Conservation (phyloP, 2,329 filamentous ascomycete genomes). For the Colletotrichum magnum region DNA sequence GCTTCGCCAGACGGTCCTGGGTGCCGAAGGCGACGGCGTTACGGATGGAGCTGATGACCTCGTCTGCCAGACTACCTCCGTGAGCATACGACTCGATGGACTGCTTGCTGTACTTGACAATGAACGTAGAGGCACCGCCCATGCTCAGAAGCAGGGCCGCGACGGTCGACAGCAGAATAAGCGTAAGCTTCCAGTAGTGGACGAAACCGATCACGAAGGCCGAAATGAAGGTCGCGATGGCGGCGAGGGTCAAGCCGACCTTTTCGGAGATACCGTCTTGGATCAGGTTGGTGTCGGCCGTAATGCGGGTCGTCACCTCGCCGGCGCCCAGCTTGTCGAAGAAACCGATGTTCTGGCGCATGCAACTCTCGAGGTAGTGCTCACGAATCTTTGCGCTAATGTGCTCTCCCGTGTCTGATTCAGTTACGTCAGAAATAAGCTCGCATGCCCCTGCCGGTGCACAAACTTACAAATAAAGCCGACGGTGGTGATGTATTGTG, state of each 20-base stretch:
- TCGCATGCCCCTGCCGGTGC: not conserved
- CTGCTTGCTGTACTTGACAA: constrained; percentile 85
- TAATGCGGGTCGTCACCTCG: constrained; percentile 95
- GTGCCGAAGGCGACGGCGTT: constrained; percentile 95
- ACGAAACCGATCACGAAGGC: constrained; percentile 93
- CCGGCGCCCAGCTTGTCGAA: constrained; percentile 95
- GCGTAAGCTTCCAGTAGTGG: constrained; percentile 92
- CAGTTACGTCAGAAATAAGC: constrained; percentile 7
- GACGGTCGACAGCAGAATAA: constrained; percentile 88
- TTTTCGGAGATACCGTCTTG: constrained; percentile 96
- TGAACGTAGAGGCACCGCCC: constrained; percentile 79
- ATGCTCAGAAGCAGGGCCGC: constrained; percentile 84
- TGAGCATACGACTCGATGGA: constrained; percentile 84
- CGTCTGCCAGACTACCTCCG: constrained; percentile 91
- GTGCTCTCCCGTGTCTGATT: constrained; percentile 78
- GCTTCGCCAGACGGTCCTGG: constrained; percentile 88
- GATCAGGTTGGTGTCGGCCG: constrained; percentile 91
- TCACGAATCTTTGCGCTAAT: constrained; percentile 84
- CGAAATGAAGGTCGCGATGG: constrained; percentile 85
- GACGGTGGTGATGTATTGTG: constrained; percentile 84
- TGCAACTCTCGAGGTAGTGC: constrained; percentile 85
- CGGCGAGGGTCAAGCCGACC: constrained; percentile 81
- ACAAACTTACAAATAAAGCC: constrained; percentile 79
- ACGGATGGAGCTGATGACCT: constrained; percentile 93
- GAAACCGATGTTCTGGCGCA: constrained; percentile 91